phyloP scores from a whole-genome alignment of 2,329 filamentous ascomycete species.

The Claviceps arundinis region DNA sequence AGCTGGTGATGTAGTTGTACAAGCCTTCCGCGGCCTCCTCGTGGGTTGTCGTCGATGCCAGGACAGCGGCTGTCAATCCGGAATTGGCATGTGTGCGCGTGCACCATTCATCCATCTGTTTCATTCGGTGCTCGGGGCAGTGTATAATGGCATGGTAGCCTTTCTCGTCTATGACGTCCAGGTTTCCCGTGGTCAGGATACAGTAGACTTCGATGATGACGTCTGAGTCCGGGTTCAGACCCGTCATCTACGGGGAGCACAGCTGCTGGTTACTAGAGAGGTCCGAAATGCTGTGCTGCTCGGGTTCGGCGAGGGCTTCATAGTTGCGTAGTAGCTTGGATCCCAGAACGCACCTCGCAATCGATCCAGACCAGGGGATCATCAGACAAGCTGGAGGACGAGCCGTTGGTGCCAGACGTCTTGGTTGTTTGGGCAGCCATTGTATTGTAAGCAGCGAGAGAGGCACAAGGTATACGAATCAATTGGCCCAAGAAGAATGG shows the following conservation, averaged over 20 bases:
- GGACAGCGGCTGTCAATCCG: constrained; percentile 67
- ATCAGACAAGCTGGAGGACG: constrained; percentile 11
- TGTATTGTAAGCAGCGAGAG: background rate
- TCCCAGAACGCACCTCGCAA: constrained; percentile 31
- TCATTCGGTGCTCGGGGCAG: constrained; percentile 55
- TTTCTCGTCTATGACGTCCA: constrained; percentile 59
- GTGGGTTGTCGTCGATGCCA: constrained; percentile 59
- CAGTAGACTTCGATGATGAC: constrained; percentile 86
- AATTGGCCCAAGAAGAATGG: too few species aligned
- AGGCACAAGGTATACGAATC: background rate
- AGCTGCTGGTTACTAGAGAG: background rate
- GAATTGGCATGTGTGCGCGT: constrained; percentile 62
- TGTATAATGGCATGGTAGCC: constrained; percentile 76
- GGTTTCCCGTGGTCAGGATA: constrained; percentile 70
- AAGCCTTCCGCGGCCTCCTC: constrained; percentile 59
- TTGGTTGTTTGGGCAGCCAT: background rate
- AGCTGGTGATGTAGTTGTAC: constrained; percentile 62
- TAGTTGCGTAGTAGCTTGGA: too few species aligned
- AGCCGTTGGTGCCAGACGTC: background rate
- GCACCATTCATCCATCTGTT: constrained; percentile 83
- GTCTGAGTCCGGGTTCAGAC: constrained; percentile 56
- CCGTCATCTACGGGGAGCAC: constrained; percentile 57
- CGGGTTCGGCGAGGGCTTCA: background rate
- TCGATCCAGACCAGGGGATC: constrained; percentile 80
- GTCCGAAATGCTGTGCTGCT: background rate